These are phyloP conservation scores for Candida suzukii DNA, from an alignment of 805 yeast species.

Conservation along the genomic window DNA sequence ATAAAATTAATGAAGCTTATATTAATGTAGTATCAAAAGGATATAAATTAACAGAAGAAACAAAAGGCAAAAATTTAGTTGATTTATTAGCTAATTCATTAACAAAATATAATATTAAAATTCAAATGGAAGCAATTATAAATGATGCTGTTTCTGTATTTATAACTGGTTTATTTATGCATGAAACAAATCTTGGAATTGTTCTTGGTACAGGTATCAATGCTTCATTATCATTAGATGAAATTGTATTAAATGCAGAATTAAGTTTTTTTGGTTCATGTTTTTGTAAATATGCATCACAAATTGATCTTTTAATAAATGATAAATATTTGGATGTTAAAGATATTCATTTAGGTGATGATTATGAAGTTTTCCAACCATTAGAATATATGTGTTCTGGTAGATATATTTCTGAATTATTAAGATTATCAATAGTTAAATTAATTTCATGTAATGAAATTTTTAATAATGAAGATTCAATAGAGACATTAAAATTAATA, in stretches of 20 bases:
- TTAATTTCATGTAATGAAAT: conserved; percentile 16
- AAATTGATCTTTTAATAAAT: conserved; percentile 29
- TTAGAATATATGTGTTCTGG: conserved; percentile 49
- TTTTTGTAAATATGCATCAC: conserved; percentile 27
- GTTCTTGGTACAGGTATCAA: conserved; percentile 70
- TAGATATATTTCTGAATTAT: conserved; percentile 47
- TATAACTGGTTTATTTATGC: conserved; percentile 37
- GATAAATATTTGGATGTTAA: conserved; percentile 1
- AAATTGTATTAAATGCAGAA: conserved; percentile 40
- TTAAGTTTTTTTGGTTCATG: conserved; percentile 46
- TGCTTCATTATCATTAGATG: conserved; percentile 33
- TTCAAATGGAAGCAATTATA: conserved; percentile 38
- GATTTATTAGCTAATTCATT: conserved; percentile 31
- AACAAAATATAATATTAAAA: conserved; percentile 16
- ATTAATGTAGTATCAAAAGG: conserved; percentile 59
- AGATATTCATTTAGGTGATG: conserved; percentile 22
- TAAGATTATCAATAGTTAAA: conserved; percentile 35
- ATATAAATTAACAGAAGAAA: conserved; percentile 36
- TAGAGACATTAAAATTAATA: background rate
- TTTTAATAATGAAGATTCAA: conserved; percentile 2
- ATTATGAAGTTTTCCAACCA: conserved; percentile 41
- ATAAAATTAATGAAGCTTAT: conserved; percentile 34
- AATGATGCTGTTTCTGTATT: conserved; percentile 63
- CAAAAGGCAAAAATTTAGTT: conserved; percentile 34
- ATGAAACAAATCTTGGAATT: conserved; percentile 39